These are phyloP conservation scores for Sinapis alba DNA, from an alignment of 441 rosid species.

Conservation along the genomic window DNA sequence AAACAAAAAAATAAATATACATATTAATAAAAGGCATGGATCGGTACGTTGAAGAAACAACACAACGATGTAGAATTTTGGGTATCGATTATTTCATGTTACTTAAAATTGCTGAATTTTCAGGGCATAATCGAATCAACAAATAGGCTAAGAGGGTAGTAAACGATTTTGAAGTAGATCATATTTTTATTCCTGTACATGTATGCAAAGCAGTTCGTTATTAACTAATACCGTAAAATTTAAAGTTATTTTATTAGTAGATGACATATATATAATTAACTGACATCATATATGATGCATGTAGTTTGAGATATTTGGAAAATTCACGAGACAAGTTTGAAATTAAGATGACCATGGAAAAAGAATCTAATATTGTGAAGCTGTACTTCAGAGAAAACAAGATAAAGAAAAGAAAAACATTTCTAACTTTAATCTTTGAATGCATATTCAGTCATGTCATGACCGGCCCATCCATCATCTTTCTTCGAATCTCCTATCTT, in stretches of 20 bases:
- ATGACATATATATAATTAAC: not conserved
- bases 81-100: slow-evolving; percentile 18
- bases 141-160: slow-evolving; percentile 13
- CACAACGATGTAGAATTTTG: slow-evolving; percentile 28
- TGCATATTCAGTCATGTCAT: slow-evolving; percentile 47
- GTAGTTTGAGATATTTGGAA: slow-evolving; percentile 24
- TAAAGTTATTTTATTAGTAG: not conserved
- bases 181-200: not conserved
- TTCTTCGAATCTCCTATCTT: slow-evolving; percentile 36
- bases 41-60: not conserved
- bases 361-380: slow-evolving; percentile 33
- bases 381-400: slow-evolving; percentile 24
- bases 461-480: slow-evolving; percentile 39
- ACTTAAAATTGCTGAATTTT: slow-evolving; percentile 15
- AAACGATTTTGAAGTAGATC: not conserved
- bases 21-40: slow-evolving; percentile 18
- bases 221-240: not conserved
- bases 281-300: not conserved
- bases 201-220: not conserved
- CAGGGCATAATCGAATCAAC: slow-evolving; percentile 17
- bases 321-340: slow-evolving; percentile 22
- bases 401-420: slow-evolving; percentile 28
- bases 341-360: slow-evolving; percentile 27
- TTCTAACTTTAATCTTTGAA: slow-evolving; percentile 40
- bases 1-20: not conserved